Evolutionary conservation across 2,329 filamentous ascomycete genomes (phyloP), one percentile per base, ranked within the genome.

Genomic region (Calonectria pseudoreteaudii): DNA sequence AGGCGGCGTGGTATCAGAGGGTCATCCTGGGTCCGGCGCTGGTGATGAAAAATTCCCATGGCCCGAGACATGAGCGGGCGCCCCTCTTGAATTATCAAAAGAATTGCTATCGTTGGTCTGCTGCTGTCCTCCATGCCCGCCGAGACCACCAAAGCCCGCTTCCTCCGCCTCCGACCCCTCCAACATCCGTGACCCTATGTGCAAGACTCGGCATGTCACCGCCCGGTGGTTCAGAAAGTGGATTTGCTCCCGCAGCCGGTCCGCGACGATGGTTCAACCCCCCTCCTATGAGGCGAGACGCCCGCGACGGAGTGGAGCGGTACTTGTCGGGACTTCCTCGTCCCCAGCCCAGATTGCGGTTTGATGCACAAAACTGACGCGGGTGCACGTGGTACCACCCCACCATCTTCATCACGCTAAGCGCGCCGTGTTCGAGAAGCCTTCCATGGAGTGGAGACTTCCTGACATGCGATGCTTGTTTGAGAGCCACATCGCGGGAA

Each of bases 351-450:
- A 79, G 60, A 44, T 74, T 77, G 79, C 74, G 74, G 74, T 72
- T 78, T 71, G 53, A 75, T 80, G 77, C 78, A 78, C 78, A 81
- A 81, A 80, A 75, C 64, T 72, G 76, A 80, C 77, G 71, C 62
- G 79, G 70, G 73, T 73, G 78, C 79, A 80, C 78, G 79, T 81
- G 76, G 75, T 73, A 64, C 16, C 18, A 20, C 47, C 8, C 67
- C 64, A 18, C 36, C 66, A 65, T 18, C 34, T 49, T 26, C 4
- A 53, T 47, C 31, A 65, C 69, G 66, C 76, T 74, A 78, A 73
- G 74, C 65, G 67, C 72, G 78, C 30, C 58, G 66, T 74, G 70
- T 81, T 81, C 79, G 70, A 81, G 79, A 81, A 81, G 50, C 70
- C 68, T 80, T 81, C 79, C 73, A 74, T 44, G 44, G 28, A 60